phyloP scores from a whole-genome alignment of 805 yeast species.

The Candida ponderosae region DNA sequence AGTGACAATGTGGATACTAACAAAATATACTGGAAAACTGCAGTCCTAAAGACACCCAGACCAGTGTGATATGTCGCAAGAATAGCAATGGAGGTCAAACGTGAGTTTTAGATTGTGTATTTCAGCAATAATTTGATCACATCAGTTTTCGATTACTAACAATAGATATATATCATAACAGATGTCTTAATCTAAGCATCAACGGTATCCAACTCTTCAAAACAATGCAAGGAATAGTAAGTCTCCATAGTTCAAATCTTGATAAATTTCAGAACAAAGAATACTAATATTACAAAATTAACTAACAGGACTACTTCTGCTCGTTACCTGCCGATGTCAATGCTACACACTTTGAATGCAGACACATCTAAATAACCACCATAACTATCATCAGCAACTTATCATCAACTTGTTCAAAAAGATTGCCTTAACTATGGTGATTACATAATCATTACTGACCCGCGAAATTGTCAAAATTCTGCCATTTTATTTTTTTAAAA shows the following conservation, averaged over 20 bases:
- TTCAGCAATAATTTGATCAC: too few relatives aligned
- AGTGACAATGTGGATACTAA: too few relatives aligned
- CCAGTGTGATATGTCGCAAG: conserved; percentile 39
- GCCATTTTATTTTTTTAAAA: too few relatives aligned
- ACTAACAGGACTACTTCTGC: conserved; percentile 35
- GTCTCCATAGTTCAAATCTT: conserved; percentile 1
- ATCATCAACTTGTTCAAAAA: too few relatives aligned
- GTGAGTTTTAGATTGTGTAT: conserved; percentile 9
- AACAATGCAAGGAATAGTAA: conserved; percentile 35
- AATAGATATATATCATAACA: conserved; percentile 6
- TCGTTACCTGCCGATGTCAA: conserved; percentile 39
- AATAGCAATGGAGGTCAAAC: conserved; percentile 35
- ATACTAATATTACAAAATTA: conserved; percentile 1
- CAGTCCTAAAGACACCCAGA: conserved; percentile 4
- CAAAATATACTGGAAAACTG: not conserved
- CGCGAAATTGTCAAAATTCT: too few relatives aligned
- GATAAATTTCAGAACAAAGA: not conserved
- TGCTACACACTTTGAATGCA: conserved; percentile 45
- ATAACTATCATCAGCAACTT: conserved; percentile 1
- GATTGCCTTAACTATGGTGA: too few relatives aligned
- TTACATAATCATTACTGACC: too few relatives aligned
- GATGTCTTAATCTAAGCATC: conserved; percentile 35
- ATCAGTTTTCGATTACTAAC: conserved; percentile 1
- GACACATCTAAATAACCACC: conserved; percentile 33
- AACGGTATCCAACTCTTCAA: conserved; percentile 36